Base-by-base conservation (phyloP, 345 rosid genomes). In the Hirschfeldia incana region DNA sequence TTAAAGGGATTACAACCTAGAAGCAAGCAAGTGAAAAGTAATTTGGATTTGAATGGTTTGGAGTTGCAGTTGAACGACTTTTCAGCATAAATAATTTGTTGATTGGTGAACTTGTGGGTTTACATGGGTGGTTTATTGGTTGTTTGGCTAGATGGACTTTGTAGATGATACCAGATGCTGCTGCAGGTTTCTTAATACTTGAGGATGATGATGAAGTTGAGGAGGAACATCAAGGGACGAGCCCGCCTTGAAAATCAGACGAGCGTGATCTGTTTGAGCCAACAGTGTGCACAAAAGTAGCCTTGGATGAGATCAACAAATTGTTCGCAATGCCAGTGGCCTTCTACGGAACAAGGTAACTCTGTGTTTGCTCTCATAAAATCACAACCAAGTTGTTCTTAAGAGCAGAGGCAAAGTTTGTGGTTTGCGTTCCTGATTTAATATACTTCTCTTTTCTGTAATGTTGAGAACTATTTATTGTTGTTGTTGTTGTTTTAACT, bases 281-380 rank as follows among this genome's bases (percentile, higher is more conserved):
- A 76, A 94, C 98, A 1, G 8, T 87, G 49, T 89, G 88, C 80
- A 92, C 96, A 16, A 92, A 92, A 86, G 91, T 87, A 74, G 97
- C 97, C 75, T 82, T 89, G 89, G 92, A 94, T 85, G 98, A 91
- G 62, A 92, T 92, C 69, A 90, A 89, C 74, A 89, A 90, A 84
- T 75, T 92, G 92, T 94, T 91, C 28, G 88, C 90, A 63, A 90
- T 86, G 93, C 97, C 94, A 42, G 9, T 92, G 88, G 94, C 89
- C 51, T 86, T 90, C 74, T 88, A 87, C 74, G 86, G 82, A 60
- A 71, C 65, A 74, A 3, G 0, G 3, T 3, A 2, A 29, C 32
- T 73, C 27, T 32, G 62, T 42, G 64, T 53, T 53, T 51, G 57
- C 8, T 9, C 58, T 28, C n/a, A 11, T 33, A n/a, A 9, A 10